Base-by-base conservation (phyloP, 106 monocot genomes). In the Cymbidium sinense region DNA sequence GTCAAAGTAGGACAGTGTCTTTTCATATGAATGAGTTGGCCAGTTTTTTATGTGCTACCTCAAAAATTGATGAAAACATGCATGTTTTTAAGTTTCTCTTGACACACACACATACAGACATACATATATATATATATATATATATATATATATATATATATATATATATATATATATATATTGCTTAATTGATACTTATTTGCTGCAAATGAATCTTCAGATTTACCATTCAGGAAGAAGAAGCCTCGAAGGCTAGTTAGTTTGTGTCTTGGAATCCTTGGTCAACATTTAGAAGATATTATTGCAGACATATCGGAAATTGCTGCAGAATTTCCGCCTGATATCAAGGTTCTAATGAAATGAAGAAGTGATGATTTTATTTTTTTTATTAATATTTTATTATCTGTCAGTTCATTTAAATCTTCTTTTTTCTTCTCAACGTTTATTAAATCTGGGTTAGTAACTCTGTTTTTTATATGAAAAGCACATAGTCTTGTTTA, bases 231-330 rank as follows among this genome's bases (percentile, higher is more conserved):
- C 70, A 79, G 77, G 72, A 89, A 78, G 77, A 67, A 62, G 13
- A 88, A 78, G 51, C 93, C 96, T 64, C 82, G 83, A 47, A 96
- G 81, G 55, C 83, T 96, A 78, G 86, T 96, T 23, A 91, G 86
- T 70, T 85, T 96, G 80, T 96, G 96, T 76, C 84, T 96, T 83
- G 93, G 91, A 80, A 75, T 93, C 25, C 82, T 96, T 77, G 96
- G 93, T n/a, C 78, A 86, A 83, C 85, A 93, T 86, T 76, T 96
- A 20, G 93, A 96, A 67, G 93, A 91, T 77, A 89, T 96, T 74
- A 76, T 88, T 47, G 75, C 70, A 34, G 91, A 93, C 78, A 84
- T 96, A 76, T 36, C 77, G 58, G 91, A 91, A 41, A 87, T 93
- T 70, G 79, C 87, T 78, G 62, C 72, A 75, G 82, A 76, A 70